phyloP scores from a whole-genome alignment of 2,329 filamentous ascomycete species.

The Aplosporella prunicola region DNA sequence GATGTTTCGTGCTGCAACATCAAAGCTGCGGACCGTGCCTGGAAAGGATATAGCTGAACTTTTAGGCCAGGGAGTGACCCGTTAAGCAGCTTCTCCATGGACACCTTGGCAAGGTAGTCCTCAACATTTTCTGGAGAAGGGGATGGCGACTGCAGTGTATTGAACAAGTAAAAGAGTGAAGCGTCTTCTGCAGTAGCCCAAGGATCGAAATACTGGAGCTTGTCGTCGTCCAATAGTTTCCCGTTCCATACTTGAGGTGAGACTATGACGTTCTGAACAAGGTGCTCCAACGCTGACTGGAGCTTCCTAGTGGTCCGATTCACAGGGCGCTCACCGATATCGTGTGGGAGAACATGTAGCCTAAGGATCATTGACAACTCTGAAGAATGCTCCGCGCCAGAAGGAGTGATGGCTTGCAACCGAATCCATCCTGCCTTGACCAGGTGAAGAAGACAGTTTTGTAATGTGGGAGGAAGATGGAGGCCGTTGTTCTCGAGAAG shows the following conservation, averaged over 20 bases:
- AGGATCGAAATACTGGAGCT: slow-evolving; percentile 25
- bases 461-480: too few relatives aligned
- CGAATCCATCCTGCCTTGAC: slow-evolving; percentile 28
- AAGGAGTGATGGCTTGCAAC: slow-evolving; percentile 16
- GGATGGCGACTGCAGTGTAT: slow-evolving; percentile 58
- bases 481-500: too few relatives aligned
- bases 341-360: slow-evolving; percentile 57
- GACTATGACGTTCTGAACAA: slow-evolving; percentile 49
- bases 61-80: slow-evolving; percentile 41
- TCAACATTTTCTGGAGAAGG: slow-evolving; percentile 44
- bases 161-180: slow-evolving; percentile 63
- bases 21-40: slow-evolving; percentile 65
- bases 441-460: slow-evolving; percentile 19
- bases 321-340: slow-evolving; percentile 48
- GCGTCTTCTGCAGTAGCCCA: slow-evolving; percentile 35
- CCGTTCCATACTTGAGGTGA: slow-evolving; percentile 49
- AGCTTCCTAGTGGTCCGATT: slow-evolving; percentile 40
- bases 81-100: slow-evolving; percentile 48
- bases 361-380: slow-evolving; percentile 32
- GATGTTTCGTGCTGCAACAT: slow-evolving; percentile 77
- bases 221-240: slow-evolving; percentile 13
- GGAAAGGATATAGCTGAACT: slow-evolving; percentile 65
- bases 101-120: slow-evolving; percentile 43
- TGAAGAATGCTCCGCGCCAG: neutral
- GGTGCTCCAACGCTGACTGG: slow-evolving; percentile 34